phyloP scores from a whole-genome alignment of 2,329 filamentous ascomycete genomes.

The Leptographium flavum region DNA sequence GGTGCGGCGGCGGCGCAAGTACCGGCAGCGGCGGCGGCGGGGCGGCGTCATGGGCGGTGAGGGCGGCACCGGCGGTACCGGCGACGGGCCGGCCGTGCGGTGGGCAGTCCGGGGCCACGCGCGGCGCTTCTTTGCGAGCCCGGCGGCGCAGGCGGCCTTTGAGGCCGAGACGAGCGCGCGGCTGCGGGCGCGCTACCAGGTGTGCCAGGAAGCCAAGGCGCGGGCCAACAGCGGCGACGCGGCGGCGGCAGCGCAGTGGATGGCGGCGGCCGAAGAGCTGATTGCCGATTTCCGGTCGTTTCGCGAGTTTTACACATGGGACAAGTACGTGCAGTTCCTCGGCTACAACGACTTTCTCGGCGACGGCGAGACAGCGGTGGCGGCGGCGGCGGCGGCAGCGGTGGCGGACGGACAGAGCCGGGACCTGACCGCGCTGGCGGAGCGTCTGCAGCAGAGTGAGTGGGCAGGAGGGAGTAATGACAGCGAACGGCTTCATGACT shows the following conservation, averaged over 20 bases:
- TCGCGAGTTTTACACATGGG: slow-evolving; percentile 52
- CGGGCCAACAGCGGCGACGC: slow-evolving; percentile 20
- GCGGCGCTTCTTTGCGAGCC: slow-evolving; percentile 12
- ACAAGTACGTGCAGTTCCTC: slow-evolving; percentile 47
- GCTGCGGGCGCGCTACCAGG: slow-evolving; percentile 23
- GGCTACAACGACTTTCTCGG: slow-evolving; percentile 24
- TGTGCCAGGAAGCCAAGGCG: slow-evolving; percentile 26
- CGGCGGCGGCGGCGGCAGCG: background rate
- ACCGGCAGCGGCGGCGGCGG: background rate
- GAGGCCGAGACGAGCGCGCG: slow-evolving; percentile 15
- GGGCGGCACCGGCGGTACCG: slow-evolving; percentile 4
- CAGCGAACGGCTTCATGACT: too few relatives aligned
- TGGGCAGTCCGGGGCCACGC: slow-evolving; percentile 5
- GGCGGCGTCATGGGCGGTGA: background rate
- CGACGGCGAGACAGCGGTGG: slow-evolving; percentile 16
- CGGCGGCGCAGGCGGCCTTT: slow-evolving; percentile 14
- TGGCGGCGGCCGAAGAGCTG: slow-evolving; percentile 42
- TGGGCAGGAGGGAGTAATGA: slow-evolving; percentile 5
- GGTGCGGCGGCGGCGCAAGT: slow-evolving; percentile 11
- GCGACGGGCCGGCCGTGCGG: slow-evolving; percentile 5
- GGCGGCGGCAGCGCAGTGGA: slow-evolving; percentile 36
- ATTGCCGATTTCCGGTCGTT: slow-evolving; percentile 50
- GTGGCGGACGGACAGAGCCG: slow-evolving; percentile 14
- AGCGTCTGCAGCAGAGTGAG: slow-evolving; percentile 39
- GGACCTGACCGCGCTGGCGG: slow-evolving; percentile 39